A percentile compares a stretch with the other conserved stretches of the same genome.
Evolutionary conservation across 2,329 filamentous ascomycete species (phyloP).

Genomic region (Alternaria dauci): DNA sequence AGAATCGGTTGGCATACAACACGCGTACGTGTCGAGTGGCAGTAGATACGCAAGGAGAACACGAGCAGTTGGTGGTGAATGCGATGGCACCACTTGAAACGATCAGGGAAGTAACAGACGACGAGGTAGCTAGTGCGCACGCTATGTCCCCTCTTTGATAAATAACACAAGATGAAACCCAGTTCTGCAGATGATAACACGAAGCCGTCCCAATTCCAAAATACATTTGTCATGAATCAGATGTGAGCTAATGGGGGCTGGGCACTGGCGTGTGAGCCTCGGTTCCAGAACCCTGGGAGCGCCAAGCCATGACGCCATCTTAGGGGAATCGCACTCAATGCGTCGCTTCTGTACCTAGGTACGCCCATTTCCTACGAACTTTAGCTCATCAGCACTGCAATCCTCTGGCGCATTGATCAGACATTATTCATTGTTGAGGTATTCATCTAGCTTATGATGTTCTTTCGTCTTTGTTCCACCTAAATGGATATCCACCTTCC

Average conservation of each 20-base stretch:
- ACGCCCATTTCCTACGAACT: background rate
- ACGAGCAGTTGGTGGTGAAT: background rate
- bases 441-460: background rate
- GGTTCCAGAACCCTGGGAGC: background rate
- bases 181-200: background rate
- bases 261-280: background rate
- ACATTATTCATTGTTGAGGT: background rate
- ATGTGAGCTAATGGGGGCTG: background rate
- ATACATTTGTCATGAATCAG: background rate
- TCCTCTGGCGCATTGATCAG: background rate
- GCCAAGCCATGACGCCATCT: constrained; percentile 8
- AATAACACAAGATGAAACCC: background rate
- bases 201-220: no score
- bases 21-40: background rate
- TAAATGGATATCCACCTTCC: constrained; percentile 65
- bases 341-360: background rate
- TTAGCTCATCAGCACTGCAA: background rate
- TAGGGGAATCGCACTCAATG: constrained; percentile 1
- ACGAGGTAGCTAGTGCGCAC: background rate
- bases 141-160: background rate
- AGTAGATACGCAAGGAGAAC: background rate
- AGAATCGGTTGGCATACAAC: no score
- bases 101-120: background rate
- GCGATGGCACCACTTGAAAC: background rate
- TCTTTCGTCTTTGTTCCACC: constrained; percentile 9